Percentiles rank a stretch among this genome's conserved stretches.
These are phyloP conservation scores for Nakataea oryzae DNA, from an alignment of 2,329 filamentous ascomycete genomes.

Conservation along the genomic window DNA sequence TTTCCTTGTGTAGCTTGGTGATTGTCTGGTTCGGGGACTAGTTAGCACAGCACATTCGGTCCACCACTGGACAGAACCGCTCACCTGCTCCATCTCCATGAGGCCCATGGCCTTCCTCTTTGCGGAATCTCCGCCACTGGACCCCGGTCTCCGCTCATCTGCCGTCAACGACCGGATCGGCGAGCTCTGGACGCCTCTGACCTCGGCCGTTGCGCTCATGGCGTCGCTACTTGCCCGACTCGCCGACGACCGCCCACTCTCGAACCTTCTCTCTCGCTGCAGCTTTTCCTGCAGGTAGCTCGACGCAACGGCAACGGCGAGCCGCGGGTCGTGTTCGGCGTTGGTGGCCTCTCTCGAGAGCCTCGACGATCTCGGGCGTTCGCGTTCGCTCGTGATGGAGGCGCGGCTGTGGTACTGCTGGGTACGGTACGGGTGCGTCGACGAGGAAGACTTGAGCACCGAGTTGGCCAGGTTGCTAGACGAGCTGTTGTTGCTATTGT, in stretches of 20 bases:
- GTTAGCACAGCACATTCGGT: not conserved
- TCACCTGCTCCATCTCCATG: slow-evolving; percentile 58
- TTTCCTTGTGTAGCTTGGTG: slow-evolving; percentile 62
- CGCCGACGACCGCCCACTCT: slow-evolving; percentile 30
- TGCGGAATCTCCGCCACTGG: slow-evolving; percentile 28
- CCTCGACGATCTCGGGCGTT: slow-evolving; percentile 24
- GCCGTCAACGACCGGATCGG: slow-evolving; percentile 22
- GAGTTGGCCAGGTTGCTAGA: slow-evolving; percentile 24
- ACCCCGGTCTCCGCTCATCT: slow-evolving; percentile 29
- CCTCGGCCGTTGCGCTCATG: slow-evolving; percentile 26
- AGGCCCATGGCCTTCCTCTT: slow-evolving; percentile 48
- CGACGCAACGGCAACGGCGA: slow-evolving; percentile 28
- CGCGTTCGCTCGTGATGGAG: slow-evolving; percentile 12
- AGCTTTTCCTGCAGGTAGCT: slow-evolving; percentile 44
- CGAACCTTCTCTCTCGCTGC: slow-evolving; percentile 37
- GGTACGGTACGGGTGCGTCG: slow-evolving; percentile 24
- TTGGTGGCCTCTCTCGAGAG: slow-evolving; percentile 30
- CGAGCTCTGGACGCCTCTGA: slow-evolving; percentile 26
- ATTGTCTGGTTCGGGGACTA: slow-evolving; percentile 34
- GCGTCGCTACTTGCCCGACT: slow-evolving; percentile 24
- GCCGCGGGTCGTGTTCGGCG: slow-evolving; percentile 30
- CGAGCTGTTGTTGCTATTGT: slow-evolving; percentile 30
- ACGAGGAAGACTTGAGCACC: slow-evolving; percentile 19
- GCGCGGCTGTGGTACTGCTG: slow-evolving; percentile 26
- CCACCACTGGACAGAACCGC: slow-evolving; percentile 4